Evolutionary conservation across 2,329 filamentous ascomycete genomes (phyloP).

Genomic region (Talaromyces sp.): DNA sequence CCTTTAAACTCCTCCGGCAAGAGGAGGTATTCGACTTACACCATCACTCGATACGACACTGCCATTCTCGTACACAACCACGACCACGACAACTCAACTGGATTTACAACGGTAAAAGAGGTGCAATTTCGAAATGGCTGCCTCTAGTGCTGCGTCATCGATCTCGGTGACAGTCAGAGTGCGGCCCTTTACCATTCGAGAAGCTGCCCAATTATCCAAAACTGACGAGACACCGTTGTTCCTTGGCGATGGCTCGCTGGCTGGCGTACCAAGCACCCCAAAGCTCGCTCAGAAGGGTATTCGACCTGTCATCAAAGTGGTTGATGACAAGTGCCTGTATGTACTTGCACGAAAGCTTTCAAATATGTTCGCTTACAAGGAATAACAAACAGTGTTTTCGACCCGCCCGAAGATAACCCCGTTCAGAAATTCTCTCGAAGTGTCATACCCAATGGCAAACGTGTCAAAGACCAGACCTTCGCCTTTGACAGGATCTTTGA

Average conservation of each 20-base stretch:
- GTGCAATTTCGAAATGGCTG: slow-evolving; percentile 33
- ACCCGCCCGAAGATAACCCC: slow-evolving; percentile 91
- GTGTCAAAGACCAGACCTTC: slow-evolving; percentile 96
- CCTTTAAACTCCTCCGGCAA: background rate
- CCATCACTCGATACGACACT: background rate
- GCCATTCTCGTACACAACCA: background rate
- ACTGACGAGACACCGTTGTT: slow-evolving; percentile 83
- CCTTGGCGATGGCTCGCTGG: slow-evolving; percentile 92
- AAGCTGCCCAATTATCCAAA: slow-evolving; percentile 80
- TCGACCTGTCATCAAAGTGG: slow-evolving; percentile 86
- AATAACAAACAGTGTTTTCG: slow-evolving; percentile 68
- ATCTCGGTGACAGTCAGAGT: slow-evolving; percentile 57
- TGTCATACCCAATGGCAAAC: slow-evolving; percentile 77
- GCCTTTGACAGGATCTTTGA: slow-evolving; percentile 96
- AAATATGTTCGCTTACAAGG: background rate
- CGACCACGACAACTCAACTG: background rate
- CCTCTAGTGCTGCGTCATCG: slow-evolving; percentile 46
- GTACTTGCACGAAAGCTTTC: slow-evolving; percentile 34
- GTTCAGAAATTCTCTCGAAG: slow-evolving; percentile 82
- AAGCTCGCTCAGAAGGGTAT: slow-evolving; percentile 84
- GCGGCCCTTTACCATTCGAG: slow-evolving; percentile 72
- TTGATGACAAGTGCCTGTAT: slow-evolving; percentile 94
- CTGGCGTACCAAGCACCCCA: slow-evolving; percentile 70
- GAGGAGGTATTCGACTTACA: background rate
- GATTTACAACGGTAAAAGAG: background rate